Conservation (phyloP, 2,329 filamentous ascomycete species). For the Alternaria brassicicola region DNA sequence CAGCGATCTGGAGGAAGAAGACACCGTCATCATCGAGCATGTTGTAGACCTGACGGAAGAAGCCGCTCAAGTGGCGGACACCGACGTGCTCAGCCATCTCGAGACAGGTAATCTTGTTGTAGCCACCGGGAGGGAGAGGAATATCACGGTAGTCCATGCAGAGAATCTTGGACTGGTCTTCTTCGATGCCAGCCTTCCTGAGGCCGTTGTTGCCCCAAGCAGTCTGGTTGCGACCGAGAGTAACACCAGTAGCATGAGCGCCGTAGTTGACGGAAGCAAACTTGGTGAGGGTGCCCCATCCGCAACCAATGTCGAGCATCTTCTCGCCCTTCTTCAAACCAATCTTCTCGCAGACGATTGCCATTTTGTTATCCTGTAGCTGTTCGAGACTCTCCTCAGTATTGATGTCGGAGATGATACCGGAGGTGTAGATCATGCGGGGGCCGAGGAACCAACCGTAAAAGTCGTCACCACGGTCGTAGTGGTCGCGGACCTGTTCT, state of each 20-base stretch:
- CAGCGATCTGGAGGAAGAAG: slow-evolving; percentile 95
- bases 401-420: slow-evolving; percentile 86
- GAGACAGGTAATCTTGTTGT: slow-evolving; percentile 95
- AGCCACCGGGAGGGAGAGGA: slow-evolving; percentile 75
- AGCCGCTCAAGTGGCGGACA: slow-evolving; percentile 81
- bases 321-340: slow-evolving; percentile 78
- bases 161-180: slow-evolving; percentile 88
- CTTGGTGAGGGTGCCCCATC: slow-evolving; percentile 94
- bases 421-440: slow-evolving; percentile 98
- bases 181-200: slow-evolving; percentile 77
- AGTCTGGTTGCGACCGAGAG: slow-evolving; percentile 93
- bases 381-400: slow-evolving; percentile 90
- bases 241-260: slow-evolving; percentile 84
- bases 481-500: slow-evolving; percentile 97
- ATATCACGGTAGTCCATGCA: slow-evolving; percentile 99
- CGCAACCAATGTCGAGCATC: slow-evolving; percentile 94
- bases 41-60: slow-evolving; percentile 85
- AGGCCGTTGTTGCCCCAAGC: slow-evolving; percentile 94
- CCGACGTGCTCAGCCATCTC: slow-evolving; percentile 99
- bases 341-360: slow-evolving; percentile 95
- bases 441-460: slow-evolving; percentile 98
- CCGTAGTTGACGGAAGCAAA: slow-evolving; percentile 94
- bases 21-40: slow-evolving; percentile 97
- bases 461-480: slow-evolving; percentile 97
- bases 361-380: slow-evolving; percentile 96